Conservation (phyloP, 75 land plant genomes). For the Azolla pinnata region DNA sequence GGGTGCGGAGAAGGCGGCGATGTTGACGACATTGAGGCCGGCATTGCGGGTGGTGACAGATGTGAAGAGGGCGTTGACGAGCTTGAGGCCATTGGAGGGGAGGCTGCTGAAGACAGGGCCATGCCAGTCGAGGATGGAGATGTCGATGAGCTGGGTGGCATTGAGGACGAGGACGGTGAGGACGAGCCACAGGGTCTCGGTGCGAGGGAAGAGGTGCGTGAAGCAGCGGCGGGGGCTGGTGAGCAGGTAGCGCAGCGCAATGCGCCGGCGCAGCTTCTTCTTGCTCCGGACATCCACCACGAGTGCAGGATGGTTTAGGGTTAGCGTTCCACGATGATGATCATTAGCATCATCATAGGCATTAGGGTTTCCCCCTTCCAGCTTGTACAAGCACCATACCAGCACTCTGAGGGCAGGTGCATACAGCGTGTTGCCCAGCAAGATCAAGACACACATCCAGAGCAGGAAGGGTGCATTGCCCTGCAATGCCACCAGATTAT, state of each 20-base stretch:
- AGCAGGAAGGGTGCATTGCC: constrained; percentile 7
- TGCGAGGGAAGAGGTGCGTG: constrained; percentile 33
- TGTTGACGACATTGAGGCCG: constrained; percentile 17
- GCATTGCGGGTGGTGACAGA: constrained; percentile 28
- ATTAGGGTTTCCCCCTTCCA: background rate
- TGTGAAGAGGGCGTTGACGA: constrained; percentile 12
- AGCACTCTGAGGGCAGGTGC: constrained; percentile 15
- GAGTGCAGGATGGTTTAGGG: too few species aligned
- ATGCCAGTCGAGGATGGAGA: constrained; percentile 26
- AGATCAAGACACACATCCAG: constrained; percentile 6
- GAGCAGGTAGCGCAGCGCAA: constrained; percentile 15
- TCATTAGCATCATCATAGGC: background rate
- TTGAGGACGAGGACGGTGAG: constrained; percentile 54
- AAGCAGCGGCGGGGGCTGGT: constrained; percentile 18
- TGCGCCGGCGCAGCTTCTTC: background rate
- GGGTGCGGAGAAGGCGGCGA: constrained; percentile 18
- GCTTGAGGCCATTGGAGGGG: constrained; percentile 12
- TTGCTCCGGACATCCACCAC: too few species aligned
- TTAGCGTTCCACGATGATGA: background rate
- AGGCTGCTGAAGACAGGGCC: background rate
- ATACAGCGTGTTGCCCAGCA: constrained; percentile 22
- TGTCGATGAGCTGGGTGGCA: constrained; percentile 25
- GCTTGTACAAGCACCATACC: constrained; percentile 9
- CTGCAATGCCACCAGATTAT: constrained; percentile 17
- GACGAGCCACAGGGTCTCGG: constrained; percentile 13